Percentiles rank a stretch among this genome's conserved stretches.
phyloP scores from a whole-genome alignment of 106 monocot species.

The Amphibolis antarctica region DNA sequence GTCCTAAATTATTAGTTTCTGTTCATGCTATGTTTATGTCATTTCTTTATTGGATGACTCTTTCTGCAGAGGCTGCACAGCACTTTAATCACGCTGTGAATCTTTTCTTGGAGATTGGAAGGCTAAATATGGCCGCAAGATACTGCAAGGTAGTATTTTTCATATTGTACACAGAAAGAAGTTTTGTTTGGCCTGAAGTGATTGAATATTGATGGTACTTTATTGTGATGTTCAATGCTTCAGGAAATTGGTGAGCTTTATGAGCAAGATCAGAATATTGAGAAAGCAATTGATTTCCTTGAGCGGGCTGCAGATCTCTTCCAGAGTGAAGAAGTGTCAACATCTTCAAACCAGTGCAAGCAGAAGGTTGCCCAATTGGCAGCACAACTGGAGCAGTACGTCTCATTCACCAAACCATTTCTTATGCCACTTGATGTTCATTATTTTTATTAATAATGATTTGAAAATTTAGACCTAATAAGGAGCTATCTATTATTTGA shows the following conservation, averaged over 20 bases:
- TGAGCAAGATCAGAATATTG: constrained; percentile 62
- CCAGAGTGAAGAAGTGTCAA: constrained; percentile 73
- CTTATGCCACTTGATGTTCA: too few species aligned
- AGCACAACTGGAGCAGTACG: constrained; percentile 87
- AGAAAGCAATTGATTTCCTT: constrained; percentile 62
- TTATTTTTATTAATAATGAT: too few species aligned
- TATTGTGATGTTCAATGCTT: neutral
- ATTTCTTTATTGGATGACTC: neutral
- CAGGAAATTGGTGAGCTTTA: constrained; percentile 91
- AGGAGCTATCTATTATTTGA: too few species aligned
- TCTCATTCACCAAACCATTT: too few species aligned
- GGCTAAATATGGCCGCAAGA: constrained; percentile 96
- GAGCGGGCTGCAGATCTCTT: constrained; percentile 88
- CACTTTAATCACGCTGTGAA: constrained; percentile 66
- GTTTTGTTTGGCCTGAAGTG: neutral
- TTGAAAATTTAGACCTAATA: too few species aligned
- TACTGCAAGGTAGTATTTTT: constrained; percentile 60
- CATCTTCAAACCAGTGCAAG: constrained; percentile 74
- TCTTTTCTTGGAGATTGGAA: constrained; percentile 83
- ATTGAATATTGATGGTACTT: neutral
- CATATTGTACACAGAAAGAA: neutral
- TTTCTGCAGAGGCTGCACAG: constrained; percentile 69
- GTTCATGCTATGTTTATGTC: too few species aligned
- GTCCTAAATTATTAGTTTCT: too few species aligned
- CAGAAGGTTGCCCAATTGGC: constrained; percentile 88